A percentile compares a stretch with the other conserved stretches of the same genome.
Conservation (phyloP, 202 grass and related monocot species). For the Bolboschoenoplectus hybrid region DNA sequence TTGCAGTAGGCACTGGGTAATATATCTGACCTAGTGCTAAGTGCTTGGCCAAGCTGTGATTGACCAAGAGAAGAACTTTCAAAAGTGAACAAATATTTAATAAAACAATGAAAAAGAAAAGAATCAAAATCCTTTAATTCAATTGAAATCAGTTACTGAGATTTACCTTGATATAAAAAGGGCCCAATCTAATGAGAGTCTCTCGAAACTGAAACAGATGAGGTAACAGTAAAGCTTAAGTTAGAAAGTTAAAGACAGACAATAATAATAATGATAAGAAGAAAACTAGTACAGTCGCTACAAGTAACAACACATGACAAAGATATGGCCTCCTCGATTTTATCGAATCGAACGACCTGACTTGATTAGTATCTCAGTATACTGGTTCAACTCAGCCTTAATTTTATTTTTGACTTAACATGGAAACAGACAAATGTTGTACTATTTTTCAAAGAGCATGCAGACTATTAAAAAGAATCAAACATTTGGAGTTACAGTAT, state of each 20-base stretch:
- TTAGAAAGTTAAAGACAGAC: conserved; percentile 10
- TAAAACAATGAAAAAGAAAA: conserved; percentile 25
- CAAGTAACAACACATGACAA: background rate
- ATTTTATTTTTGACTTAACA: conserved; percentile 10
- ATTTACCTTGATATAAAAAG: conserved; percentile 93
- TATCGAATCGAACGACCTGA: background rate
- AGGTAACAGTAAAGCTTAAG: conserved; percentile 36
- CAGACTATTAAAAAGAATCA: background rate
- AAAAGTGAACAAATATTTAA: conserved; percentile 11
- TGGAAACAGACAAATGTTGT: background rate
- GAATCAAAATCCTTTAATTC: background rate
- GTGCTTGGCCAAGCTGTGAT: conserved; percentile 86
- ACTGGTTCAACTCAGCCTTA: background rate
- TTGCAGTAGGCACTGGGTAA: conserved; percentile 84
- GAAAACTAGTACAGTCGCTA: background rate
- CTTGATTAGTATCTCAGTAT: background rate
- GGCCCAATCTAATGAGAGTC: conserved; percentile 78
- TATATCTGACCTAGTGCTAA: conserved; percentile 91
- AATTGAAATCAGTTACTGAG: conserved; percentile 33
- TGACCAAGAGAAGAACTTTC: conserved; percentile 20
- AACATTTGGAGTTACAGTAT: background rate
- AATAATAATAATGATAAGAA: conserved; percentile 4
- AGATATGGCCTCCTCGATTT: background rate
- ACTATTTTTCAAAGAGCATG: conserved; percentile 29
- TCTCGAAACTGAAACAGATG: conserved; percentile 80